Base-by-base conservation (phyloP, 2,329 filamentous ascomycete genomes). In the Teratosphaeria gauchensis region DNA sequence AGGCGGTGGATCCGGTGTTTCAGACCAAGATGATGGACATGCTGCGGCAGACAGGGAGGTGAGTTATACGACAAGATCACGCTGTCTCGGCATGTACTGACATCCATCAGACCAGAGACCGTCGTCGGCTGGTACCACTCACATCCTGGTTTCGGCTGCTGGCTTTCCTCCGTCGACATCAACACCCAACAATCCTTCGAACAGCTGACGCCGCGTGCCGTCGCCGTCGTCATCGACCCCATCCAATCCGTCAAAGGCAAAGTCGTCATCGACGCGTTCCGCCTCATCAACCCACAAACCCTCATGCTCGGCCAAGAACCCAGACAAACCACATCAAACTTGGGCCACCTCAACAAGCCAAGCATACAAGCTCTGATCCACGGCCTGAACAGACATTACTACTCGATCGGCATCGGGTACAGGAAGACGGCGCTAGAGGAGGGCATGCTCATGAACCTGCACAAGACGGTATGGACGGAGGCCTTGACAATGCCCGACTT, bases 1-100 rank as follows among this genome's bases (percentile, higher is more conserved):
- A 99, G 77, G 95, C 94, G 56, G 94, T 99, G 63, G 94, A 99
- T 73, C 91, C 92, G 9, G 94, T 99, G 35, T 99, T 99, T 76
- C 94, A 99, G 79, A 96, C 91, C 71, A 99, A 96, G 82, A 99
- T 99, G 94, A 99, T 99, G 94, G 94, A 99, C 74, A 97, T 99
- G 94, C 80, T 99, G 73, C 84, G 89, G 71, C 94, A 99, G 81
- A 99, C 94, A 59, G 94, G 94, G 77, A 84, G 94, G 90, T 95
- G 80, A 69, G 83, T 63, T 52, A 32, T 16, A 21, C n/a, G 11
- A 21, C 42, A 48, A 42, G 42, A 48, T 16, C 3, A 19, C 9
- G 33, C 33, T 46, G 12, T 6, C 9, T 8, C 42, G 5, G 38
- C 38, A 48, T 8, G 2, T 19, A 19, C 42, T 48, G 42, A 55